Base-by-base conservation (phyloP, 148 eudicot genomes). In the Nepenthes gracilis region DNA sequence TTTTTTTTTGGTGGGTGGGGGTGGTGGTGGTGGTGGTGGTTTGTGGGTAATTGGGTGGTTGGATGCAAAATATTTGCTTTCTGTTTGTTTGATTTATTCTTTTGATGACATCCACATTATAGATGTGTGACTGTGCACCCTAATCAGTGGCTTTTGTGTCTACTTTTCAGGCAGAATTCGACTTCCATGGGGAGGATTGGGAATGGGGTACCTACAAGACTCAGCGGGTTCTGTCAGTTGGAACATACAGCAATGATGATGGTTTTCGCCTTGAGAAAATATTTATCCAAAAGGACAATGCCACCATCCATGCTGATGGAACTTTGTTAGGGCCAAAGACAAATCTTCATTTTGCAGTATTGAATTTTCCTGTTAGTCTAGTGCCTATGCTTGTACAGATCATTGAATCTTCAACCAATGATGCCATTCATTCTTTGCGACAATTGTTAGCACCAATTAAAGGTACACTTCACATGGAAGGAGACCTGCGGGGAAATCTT, bases 131-230 rank as follows among this genome's bases (percentile, higher is more conserved):
- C 53, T 49, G 6, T 5, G 12, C 15, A 33, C 36, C 8, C 6
- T 32, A 35, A 36, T 33, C 36, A 33, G 36, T 32, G 58, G 12
- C 12, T 9, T 8, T 36, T 32, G 9, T 32, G 8, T 55, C 35
- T 6, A 1, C 51, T 38, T 72, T 70, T 50, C 77, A 94, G 99
- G 99, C 97, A 43, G 99, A 90, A 35, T 94, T 94, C 67, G 99
- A 94, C 80, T 85, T 94, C 68, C 92, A 80, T 66, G 99, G 99
- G 56, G 99, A 94, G 56, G 99, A 94, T 64, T 94, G 99, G 99
- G 99, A 94, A 68, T 94, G 99, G 99, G 99, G 99, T 65, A 70
- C 84, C 43, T 94, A 94, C 72, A 83, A 84, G 66, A 89, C 95
- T 64, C 99, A 89, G 78, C 97, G 85, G 59, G 91, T 94, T 72